These are phyloP conservation scores for Plasmodium knowlesi DNA, from an alignment of 169 alveolate genomes.

Conservation along the genomic window DNA sequence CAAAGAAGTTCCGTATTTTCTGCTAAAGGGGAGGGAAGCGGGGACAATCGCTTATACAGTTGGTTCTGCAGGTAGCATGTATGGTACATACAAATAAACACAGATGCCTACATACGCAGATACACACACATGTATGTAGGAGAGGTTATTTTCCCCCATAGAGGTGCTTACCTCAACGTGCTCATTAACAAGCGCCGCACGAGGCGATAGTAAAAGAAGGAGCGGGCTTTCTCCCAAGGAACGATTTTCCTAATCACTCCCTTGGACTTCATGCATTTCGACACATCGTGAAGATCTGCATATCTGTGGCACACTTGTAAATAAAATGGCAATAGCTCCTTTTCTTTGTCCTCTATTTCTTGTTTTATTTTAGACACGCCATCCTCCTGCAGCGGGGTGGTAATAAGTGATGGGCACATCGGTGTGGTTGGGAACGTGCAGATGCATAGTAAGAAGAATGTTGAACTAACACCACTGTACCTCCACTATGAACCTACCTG, in stretches of 20 bases:
- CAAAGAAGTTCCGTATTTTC: constrained; percentile 3
- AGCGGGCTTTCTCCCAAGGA: constrained; percentile 85
- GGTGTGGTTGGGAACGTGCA: background rate
- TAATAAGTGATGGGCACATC: background rate
- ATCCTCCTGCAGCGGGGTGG: constrained; percentile 56
- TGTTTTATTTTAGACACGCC: constrained; percentile 69
- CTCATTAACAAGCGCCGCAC: constrained; percentile 79
- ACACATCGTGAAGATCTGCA: constrained; percentile 89
- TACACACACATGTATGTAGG: background rate
- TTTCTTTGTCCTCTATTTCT: constrained; percentile 77
- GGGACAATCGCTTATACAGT: background rate
- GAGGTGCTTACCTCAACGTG: constrained; percentile 66
- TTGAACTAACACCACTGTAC: background rate
- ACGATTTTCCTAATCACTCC: constrained; percentile 85
- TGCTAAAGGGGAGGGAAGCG: constrained; percentile 12
- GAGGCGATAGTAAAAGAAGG: constrained; percentile 83
- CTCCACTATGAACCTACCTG: constrained; percentile 7
- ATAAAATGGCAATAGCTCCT: constrained; percentile 80
- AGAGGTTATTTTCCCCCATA: background rate
- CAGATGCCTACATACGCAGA: background rate
- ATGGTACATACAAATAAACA: background rate
- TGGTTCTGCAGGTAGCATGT: background rate
- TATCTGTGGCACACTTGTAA: constrained; percentile 84
- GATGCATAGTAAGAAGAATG: background rate
- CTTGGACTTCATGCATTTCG: constrained; percentile 88